Evolutionary conservation across 164 flowering plant genomes (phyloP).

Genomic region (Tetracentron sinense): DNA sequence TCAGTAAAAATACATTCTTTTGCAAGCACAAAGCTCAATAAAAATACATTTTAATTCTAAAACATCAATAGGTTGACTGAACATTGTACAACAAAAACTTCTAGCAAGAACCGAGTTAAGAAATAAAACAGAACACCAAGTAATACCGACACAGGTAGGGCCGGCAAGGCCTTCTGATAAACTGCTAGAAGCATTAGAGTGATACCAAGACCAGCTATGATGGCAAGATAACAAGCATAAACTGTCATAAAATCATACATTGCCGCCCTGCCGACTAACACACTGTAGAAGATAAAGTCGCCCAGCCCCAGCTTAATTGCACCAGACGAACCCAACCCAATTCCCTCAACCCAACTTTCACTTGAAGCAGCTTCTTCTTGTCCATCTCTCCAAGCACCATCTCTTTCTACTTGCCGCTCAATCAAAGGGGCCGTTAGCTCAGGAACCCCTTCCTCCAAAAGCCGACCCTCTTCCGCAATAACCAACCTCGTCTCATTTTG

Average conservation of each 20-base stretch:
- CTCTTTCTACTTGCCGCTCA: conserved; percentile 26
- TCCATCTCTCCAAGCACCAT: conserved; percentile 16
- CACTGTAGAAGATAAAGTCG: conserved; percentile 96
- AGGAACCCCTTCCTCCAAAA: conserved; percentile 22
- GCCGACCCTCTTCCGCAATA: conserved; percentile 41
- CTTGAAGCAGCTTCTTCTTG: conserved; percentile 21
- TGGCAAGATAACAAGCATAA: conserved; percentile 96
- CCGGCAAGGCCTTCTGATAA: conserved; percentile 91
- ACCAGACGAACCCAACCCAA: conserved; percentile 88
- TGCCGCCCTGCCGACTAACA: conserved; percentile 94
- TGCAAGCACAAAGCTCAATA: not conserved
- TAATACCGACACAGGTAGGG: conserved; percentile 86
- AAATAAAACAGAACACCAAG: conserved; percentile 86
- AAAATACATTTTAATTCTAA: conserved; percentile 25
- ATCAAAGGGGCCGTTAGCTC: conserved; percentile 64
- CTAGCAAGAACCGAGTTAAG: conserved; percentile 68
- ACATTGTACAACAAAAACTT: conserved; percentile 76
- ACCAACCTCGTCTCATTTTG: conserved; percentile 29
- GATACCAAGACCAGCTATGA: conserved; percentile 90
- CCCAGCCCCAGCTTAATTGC: conserved; percentile 93
- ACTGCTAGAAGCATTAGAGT: conserved; percentile 78
- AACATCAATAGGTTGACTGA: conserved; percentile 82
- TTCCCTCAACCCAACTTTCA: conserved; percentile 67
- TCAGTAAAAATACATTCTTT: not conserved
- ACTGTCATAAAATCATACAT: conserved; percentile 97